phyloP scores from a whole-genome alignment of 306 rosid species.

The Cicer bijugum region DNA sequence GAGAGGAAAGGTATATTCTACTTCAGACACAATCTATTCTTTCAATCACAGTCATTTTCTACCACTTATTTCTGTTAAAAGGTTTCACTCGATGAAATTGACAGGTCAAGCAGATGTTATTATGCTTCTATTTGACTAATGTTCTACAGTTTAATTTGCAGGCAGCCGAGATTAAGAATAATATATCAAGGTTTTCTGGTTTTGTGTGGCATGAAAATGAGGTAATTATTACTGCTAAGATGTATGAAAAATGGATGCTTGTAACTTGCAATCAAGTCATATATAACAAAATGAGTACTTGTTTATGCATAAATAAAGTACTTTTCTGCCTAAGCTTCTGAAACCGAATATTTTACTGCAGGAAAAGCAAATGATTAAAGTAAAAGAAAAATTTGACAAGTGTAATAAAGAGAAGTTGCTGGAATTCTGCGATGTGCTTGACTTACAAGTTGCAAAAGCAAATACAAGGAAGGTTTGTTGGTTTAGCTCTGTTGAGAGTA shows the following conservation, averaged over 20 bases:
- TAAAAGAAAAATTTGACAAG: conserved; percentile 88
- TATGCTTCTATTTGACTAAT: conserved; percentile 21
- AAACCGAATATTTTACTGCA: conserved; percentile 49
- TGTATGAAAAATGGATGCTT: neutral
- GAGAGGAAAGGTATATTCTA: conserved; percentile 84
- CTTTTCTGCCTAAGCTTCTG: conserved; percentile 36
- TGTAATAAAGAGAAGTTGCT: conserved; percentile 84
- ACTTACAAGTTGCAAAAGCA: conserved; percentile 65
- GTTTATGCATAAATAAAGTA: conserved; percentile 10
- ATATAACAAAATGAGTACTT: neutral
- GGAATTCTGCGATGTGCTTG: conserved; percentile 87
- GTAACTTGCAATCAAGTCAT: conserved; percentile 2
- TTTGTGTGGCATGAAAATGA: conserved; percentile 91
- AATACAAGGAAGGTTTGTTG: conserved; percentile 79
- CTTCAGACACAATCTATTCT: conserved; percentile 26
- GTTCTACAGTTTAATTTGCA: conserved; percentile 47
- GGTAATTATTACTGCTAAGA: conserved; percentile 53
- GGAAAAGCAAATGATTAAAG: conserved; percentile 90
- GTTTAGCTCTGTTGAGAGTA: conserved; percentile 25
- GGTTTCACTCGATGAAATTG: conserved; percentile 24
- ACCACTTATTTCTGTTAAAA: conserved; percentile 17
- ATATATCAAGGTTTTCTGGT: conserved; percentile 93
- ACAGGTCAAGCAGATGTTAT: conserved; percentile 11
- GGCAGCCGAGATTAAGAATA: conserved; percentile 78
- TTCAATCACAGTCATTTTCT: conserved; percentile 19